Conservation (phyloP, 192 early-diverging fungal genomes). For the Podila minutissima region DNA sequence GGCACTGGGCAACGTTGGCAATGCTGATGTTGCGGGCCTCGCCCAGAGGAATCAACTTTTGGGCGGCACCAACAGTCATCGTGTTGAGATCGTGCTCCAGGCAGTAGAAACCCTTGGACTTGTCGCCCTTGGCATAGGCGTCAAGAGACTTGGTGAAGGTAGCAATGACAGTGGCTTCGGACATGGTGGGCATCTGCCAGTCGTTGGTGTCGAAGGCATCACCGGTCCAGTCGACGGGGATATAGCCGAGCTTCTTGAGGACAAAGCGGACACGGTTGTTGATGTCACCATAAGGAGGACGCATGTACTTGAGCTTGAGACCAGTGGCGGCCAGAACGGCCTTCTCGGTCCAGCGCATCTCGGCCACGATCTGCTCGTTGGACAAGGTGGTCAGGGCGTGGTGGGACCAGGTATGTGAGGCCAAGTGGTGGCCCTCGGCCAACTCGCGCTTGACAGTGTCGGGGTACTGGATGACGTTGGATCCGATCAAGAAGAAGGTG, state of each 20-base stretch:
- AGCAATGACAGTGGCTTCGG: constrained; percentile 1
- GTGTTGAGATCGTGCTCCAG: constrained; percentile 39
- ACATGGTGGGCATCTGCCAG: constrained; percentile 46
- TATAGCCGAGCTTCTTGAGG: constrained; percentile 33
- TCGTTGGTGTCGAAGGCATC: constrained; percentile 59
- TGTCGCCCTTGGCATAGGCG: constrained; percentile 30
- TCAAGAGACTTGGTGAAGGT: constrained; percentile 16
- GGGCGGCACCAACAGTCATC: constrained; percentile 14
- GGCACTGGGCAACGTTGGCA: constrained; percentile 19
- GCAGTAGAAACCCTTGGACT: constrained; percentile 41
- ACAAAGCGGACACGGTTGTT: constrained; percentile 60
- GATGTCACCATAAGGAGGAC: constrained; percentile 64
- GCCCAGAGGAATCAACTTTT: constrained; percentile 32
- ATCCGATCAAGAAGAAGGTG: constrained; percentile 72
- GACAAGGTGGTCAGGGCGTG: constrained; percentile 60
- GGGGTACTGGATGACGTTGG: constrained; percentile 63
- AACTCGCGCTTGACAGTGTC: constrained; percentile 55
- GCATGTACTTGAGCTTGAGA: constrained; percentile 55
- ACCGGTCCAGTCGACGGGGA: constrained; percentile 25
- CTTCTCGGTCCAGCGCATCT: constrained; percentile 61
- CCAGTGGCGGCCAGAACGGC: constrained; percentile 59
- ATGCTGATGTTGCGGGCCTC: constrained; percentile 25
- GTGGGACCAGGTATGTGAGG: constrained; percentile 72
- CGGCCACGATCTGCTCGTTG: constrained; percentile 60
- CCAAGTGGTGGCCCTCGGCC: constrained; percentile 68